Conservation (phyloP, 1,284 basidiomycete genomes). For the Ustilago bromivora region DNA sequence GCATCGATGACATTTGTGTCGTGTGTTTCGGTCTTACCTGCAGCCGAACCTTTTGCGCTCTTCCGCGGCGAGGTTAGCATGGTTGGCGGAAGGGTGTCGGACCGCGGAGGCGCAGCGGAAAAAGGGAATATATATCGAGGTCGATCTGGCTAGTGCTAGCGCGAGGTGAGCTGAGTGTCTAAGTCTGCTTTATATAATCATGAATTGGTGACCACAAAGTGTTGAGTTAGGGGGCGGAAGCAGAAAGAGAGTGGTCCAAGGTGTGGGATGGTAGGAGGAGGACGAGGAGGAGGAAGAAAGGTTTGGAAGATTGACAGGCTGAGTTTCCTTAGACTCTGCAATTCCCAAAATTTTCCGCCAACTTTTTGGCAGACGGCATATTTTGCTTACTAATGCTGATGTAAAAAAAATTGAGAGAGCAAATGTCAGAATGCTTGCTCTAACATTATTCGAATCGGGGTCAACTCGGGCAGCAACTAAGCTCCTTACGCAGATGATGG, state of each 20-base stretch:
- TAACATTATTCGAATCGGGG: too few species aligned
- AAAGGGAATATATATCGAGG: background rate
- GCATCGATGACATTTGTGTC: background rate
- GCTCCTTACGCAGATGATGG: too few species aligned
- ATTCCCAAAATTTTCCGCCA: conserved; percentile 43
- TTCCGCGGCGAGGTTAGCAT: conserved; percentile 36
- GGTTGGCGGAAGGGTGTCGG: conserved; percentile 4
- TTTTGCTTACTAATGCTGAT: conserved; percentile 26
- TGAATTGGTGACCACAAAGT: background rate
- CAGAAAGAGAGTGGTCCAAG: background rate
- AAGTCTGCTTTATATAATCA: background rate
- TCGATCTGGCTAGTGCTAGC: background rate
- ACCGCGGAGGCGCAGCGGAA: background rate
- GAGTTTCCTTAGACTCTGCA: conserved; percentile 19
- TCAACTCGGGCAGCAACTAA: too few species aligned
- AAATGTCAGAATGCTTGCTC: too few species aligned
- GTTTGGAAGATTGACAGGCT: conserved; percentile 21
- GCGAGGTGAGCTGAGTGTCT: background rate
- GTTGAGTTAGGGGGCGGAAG: background rate
- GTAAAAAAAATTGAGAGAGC: background rate
- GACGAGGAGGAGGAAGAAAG: conserved; percentile 3
- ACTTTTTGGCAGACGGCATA: conserved; percentile 17
- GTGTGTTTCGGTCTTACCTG: background rate
- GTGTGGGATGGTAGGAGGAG: background rate
- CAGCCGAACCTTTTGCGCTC: conserved; percentile 9